phyloP scores from a whole-genome alignment of 1,284 basidiomycete genomes.

The Microbotryum silenes-acaulis region DNA sequence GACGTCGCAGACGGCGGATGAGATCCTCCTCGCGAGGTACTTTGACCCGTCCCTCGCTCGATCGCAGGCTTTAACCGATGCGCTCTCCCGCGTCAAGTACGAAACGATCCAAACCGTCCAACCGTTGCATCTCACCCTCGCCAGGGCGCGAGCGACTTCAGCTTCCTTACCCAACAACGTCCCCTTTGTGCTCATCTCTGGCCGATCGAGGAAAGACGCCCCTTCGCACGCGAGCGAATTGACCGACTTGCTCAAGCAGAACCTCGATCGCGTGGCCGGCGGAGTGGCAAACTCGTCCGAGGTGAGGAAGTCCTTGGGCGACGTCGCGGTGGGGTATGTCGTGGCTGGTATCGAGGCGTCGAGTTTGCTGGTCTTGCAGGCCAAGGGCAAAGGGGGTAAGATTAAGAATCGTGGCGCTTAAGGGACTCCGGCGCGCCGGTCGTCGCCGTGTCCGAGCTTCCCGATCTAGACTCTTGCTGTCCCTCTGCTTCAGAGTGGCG shows the following conservation, averaged over 20 bases:
- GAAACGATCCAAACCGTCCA: slow-evolving; percentile 41
- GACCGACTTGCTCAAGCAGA: slow-evolving; percentile 51
- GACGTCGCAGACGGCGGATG: slow-evolving; percentile 66
- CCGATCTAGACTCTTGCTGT: too few relatives aligned
- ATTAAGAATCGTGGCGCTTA: background rate
- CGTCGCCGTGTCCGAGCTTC: too few relatives aligned
- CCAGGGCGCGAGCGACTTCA: slow-evolving; percentile 41
- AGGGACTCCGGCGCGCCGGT: background rate
- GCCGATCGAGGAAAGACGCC: slow-evolving; percentile 59
- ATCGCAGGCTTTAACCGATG: slow-evolving; percentile 39
- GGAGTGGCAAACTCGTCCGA: slow-evolving; percentile 48
- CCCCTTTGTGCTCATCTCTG: slow-evolving; percentile 55
- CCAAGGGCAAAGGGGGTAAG: slow-evolving; percentile 17
- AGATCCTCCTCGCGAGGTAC: slow-evolving; percentile 43
- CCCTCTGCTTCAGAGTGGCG: too few relatives aligned
- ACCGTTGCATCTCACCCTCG: slow-evolving; percentile 52
- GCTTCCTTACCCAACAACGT: slow-evolving; percentile 31
- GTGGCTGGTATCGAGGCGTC: slow-evolving; percentile 46
- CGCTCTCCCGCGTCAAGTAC: slow-evolving; percentile 36
- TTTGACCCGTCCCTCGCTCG: slow-evolving; percentile 18
- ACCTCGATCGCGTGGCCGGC: slow-evolving; percentile 41
- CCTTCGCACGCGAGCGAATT: slow-evolving; percentile 59
- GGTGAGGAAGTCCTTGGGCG: slow-evolving; percentile 70
- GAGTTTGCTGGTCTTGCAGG: slow-evolving; percentile 22
- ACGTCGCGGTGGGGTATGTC: slow-evolving; percentile 66